These are phyloP conservation scores for Phytophthora tubulina DNA, from an alignment of 352 stramenopile genomes.

Conservation along the genomic window DNA sequence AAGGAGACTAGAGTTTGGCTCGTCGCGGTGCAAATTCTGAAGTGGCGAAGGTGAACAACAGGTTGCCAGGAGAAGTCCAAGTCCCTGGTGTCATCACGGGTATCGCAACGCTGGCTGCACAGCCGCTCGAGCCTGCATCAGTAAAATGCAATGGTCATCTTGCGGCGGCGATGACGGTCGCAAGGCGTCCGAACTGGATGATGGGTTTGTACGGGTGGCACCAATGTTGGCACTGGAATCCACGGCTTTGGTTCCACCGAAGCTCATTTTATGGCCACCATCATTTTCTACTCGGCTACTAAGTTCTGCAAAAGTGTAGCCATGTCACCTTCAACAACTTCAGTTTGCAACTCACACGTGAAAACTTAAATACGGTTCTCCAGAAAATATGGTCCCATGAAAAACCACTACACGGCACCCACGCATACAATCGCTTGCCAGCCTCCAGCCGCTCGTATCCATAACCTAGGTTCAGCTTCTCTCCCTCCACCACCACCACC, in stretches of 20 bases:
- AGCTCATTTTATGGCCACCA: no score
- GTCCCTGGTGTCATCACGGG: conserved; percentile 28
- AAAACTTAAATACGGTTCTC: background rate
- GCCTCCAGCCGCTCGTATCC: background rate
- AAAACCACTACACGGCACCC: no score
- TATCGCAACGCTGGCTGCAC: conserved; percentile 25
- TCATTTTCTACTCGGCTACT: no score
- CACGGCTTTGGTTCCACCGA: background rate
- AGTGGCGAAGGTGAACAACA: conserved; percentile 15
- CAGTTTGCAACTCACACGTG: background rate
- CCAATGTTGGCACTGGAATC: background rate
- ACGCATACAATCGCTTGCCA: background rate
- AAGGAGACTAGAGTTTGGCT: conserved; percentile 1
- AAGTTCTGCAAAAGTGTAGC: no score
- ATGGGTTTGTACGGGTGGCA: conserved; percentile 1
- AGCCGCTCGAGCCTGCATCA: conserved; percentile 1
- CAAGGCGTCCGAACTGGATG: background rate
- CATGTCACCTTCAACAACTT: background rate
- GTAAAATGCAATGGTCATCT: conserved; percentile 27
- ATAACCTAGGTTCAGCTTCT: background rate
- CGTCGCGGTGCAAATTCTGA: conserved; percentile 16
- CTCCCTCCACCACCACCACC: background rate
- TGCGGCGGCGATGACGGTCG: no score
- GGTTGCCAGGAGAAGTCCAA: background rate
- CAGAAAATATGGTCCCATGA: background rate